Conservation (phyloP, 1,139 yeast genomes). For the Hansenula anomala region DNA sequence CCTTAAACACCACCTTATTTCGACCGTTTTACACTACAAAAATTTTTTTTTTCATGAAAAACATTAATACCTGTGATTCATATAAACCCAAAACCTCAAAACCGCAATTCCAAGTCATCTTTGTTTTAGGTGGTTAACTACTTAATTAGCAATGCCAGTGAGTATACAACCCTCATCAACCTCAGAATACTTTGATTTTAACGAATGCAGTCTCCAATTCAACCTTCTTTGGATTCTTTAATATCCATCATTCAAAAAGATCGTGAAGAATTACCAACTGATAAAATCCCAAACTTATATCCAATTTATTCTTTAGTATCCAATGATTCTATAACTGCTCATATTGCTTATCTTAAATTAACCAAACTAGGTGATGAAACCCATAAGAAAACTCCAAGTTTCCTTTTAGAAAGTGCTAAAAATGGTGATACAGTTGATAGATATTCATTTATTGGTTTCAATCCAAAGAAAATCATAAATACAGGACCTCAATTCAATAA, state of each 20-base stretch:
- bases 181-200: too few species aligned
- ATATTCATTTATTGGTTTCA: constrained; percentile 84
- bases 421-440: constrained; percentile 89
- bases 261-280: constrained; percentile 20
- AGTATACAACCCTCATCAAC: too few species aligned
- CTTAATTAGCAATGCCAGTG: neutral
- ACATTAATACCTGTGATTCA: neutral
- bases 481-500: constrained; percentile 62
- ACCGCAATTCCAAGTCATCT: neutral
- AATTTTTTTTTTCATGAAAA: too few species aligned
- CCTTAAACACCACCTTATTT: too few species aligned
- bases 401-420: constrained; percentile 81
- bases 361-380: constrained; percentile 59
- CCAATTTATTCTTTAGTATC: constrained; percentile 76
- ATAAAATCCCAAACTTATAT: constrained; percentile 50
- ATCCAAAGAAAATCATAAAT: constrained; percentile 73
- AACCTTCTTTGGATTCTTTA: constrained; percentile 57
- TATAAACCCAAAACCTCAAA: too few species aligned
- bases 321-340: constrained; percentile 80
- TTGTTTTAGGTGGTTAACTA: too few species aligned
- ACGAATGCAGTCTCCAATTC: constrained; percentile 29
- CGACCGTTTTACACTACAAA: too few species aligned
- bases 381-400: constrained; percentile 55
- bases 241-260: constrained; percentile 39
- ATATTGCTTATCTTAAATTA: constrained; percentile 81